Evolutionary conservation across 1,284 basidiomycete species (phyloP).

Genomic region (Ceratobasidium sp.): DNA sequence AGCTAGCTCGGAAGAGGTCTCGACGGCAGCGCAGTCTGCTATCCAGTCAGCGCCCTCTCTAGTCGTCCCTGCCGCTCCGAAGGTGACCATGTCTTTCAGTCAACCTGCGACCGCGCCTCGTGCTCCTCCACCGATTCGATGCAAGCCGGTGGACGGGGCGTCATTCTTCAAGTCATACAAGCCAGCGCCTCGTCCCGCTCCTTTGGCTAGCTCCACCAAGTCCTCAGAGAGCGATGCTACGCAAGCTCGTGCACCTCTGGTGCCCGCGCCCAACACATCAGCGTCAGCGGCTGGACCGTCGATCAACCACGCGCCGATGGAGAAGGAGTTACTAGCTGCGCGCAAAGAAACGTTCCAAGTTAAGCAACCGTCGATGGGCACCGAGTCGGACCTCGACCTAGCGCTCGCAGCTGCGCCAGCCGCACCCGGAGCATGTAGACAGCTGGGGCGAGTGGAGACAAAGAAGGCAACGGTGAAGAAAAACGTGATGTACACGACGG

Average conservation of each 20-base stretch:
- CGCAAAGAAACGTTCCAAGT: neutral
- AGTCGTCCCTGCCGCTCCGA: neutral
- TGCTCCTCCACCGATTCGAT: neutral
- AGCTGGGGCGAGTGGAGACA: neutral
- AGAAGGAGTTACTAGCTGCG: neutral
- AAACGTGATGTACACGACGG: neutral
- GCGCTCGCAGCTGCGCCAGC: neutral
- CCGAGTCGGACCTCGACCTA: neutral
- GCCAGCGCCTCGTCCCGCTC: neutral
- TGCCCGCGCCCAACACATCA: neutral
- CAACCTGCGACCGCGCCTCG: neutral
- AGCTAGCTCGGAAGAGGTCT: neutral
- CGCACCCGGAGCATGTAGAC: neutral
- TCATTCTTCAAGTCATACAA: neutral
- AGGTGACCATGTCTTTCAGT: neutral
- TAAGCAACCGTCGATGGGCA: neutral
- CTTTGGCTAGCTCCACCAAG: neutral
- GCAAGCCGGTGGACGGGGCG: neutral
- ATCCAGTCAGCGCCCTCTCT: neutral
- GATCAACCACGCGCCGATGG: neutral
- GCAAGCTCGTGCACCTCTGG: neutral
- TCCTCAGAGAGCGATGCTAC: neutral
- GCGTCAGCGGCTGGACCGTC: neutral
- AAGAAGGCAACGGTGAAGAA: neutral
- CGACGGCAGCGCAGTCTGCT: neutral